Percentiles rank a stretch among this genome's conserved stretches.
These are phyloP conservation scores for Colletotrichum cuscutae DNA, from an alignment of 2,329 filamentous ascomycete species.

Conservation along the genomic window DNA sequence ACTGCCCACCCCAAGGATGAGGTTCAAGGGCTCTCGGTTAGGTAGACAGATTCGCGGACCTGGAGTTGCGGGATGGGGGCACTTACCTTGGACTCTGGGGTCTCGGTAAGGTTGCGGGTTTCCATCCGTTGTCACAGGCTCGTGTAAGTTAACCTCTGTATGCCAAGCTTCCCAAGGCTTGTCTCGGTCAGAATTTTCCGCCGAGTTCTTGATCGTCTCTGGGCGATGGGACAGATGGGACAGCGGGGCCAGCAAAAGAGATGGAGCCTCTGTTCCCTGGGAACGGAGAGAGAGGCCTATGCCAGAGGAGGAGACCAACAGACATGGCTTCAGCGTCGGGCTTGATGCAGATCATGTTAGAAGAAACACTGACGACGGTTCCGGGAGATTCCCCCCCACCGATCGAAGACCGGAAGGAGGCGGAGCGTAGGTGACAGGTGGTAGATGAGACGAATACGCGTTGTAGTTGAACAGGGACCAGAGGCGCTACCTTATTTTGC, in stretches of 20 bases:
- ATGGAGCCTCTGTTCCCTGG: background rate
- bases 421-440: slow-evolving; percentile 37
- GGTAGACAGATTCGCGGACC: slow-evolving; percentile 4
- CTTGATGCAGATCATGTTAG: slow-evolving; percentile 37
- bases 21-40: slow-evolving; percentile 8
- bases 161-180: slow-evolving; percentile 31
- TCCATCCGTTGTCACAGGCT: slow-evolving; percentile 15
- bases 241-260: background rate
- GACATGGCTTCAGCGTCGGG: slow-evolving; percentile 22
- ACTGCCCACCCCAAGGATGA: slow-evolving; percentile 1
- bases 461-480: slow-evolving; percentile 23
- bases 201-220: slow-evolving; percentile 27
- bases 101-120: slow-evolving; percentile 18
- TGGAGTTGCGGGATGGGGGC: background rate
- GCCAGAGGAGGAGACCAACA: slow-evolving; percentile 8
- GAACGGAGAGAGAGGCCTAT: background rate
- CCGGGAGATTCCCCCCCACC: slow-evolving; percentile 36
- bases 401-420: slow-evolving; percentile 40
- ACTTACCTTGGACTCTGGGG: slow-evolving; percentile 4
- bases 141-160: slow-evolving; percentile 16
- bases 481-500: slow-evolving; percentile 30
- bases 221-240: slow-evolving; percentile 6
- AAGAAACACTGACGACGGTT: slow-evolving; percentile 36
- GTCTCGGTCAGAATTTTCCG: slow-evolving; percentile 27
- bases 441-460: slow-evolving; percentile 40